Conservation (phyloP, 768 basidiomycete species). For the Suillus clintonianus region DNA sequence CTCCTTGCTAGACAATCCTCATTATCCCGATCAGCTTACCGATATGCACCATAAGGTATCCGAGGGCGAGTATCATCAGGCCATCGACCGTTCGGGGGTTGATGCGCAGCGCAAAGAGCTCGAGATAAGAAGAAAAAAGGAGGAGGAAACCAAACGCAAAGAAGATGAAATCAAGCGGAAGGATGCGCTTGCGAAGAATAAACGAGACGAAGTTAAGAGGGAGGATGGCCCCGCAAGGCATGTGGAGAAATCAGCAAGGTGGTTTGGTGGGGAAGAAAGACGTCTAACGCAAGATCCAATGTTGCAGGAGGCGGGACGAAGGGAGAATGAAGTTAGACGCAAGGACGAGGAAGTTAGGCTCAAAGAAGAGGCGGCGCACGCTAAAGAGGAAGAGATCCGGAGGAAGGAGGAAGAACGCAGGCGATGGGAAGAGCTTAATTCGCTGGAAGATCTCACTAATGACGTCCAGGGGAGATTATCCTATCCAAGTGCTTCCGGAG, state of each 20-base stretch:
- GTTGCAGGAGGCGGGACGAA: constrained; percentile 24
- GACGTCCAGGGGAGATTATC: not conserved
- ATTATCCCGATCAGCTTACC: constrained; percentile 16
- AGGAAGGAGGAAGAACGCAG: constrained; percentile 27
- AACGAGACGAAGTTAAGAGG: constrained; percentile 25
- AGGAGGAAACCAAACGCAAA: constrained; percentile 19
- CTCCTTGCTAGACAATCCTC: constrained; percentile 10
- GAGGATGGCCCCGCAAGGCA: constrained; percentile 12
- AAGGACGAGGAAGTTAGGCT: constrained; percentile 24
- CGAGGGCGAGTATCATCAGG: constrained; percentile 30
- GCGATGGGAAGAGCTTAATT: constrained; percentile 20
- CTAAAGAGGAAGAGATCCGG: constrained; percentile 25
- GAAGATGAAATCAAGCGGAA: constrained; percentile 26
- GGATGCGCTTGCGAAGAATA: constrained; percentile 25
- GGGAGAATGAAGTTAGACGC: constrained; percentile 23
- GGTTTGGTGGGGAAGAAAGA: constrained; percentile 21
- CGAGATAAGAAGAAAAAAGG: constrained; percentile 24
- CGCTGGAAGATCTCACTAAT: not conserved
- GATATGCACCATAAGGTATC: constrained; percentile 28
- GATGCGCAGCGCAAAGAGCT: constrained; percentile 20
- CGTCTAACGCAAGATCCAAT: constrained; percentile 11
- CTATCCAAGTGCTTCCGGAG: not conserved
- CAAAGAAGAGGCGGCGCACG: constrained; percentile 20
- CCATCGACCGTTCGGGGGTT: constrained; percentile 18
- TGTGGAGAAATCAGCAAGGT: constrained; percentile 21